Evolutionary conservation across 2,329 filamentous ascomycete species (phyloP), one percentile per base, ranked within the genome.

Genomic region (Pseudohalonectria lignicola): DNA sequence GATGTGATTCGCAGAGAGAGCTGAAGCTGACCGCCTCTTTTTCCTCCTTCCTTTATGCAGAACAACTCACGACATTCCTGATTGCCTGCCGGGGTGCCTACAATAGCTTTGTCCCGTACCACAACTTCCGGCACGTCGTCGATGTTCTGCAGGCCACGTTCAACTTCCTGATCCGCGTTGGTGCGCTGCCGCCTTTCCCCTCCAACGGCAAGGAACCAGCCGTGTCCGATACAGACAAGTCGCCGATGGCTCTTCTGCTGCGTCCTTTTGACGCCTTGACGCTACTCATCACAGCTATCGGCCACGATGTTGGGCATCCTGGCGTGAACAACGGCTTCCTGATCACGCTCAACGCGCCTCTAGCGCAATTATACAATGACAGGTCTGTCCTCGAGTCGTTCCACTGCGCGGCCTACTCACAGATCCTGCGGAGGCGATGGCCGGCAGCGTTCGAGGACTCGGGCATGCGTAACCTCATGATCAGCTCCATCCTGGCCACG

Each of bases 241-340:
- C 75, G 2, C 74, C 82, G 1, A 74, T 94, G 34, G 84, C 83
- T 3, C 66, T 71, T 32, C 66, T 96, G 18, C 66, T 98, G n/a
- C 72, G 74, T 35, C 87, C 90, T 1, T 86, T 94, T 46, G 88
- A 96, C 57, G 85, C 84, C 5, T 68, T 98, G 38, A 90, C 87
- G 0, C 71, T 98, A 3, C 71, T 98, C 33, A 82, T 96, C 46
- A 90, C 90, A 8, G 92, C 92, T n/a, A 93, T 98, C 52, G 92
- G 92, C 31, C 92, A 98, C 50, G 92, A 98, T 55, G 92, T 96
- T 29, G 92, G 92, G 17, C 92, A 98, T 55, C 92, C 92, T 0
- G 92, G 92, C 39, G 92, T 98, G 52, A 98, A 96, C 64, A 98
- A 98, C 55, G 87, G 90, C 21, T 98, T 98, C 54, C 68, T 98